phyloP scores from a whole-genome alignment of 176 grass and related monocot species.

The Miscanthus lutarioriparius region DNA sequence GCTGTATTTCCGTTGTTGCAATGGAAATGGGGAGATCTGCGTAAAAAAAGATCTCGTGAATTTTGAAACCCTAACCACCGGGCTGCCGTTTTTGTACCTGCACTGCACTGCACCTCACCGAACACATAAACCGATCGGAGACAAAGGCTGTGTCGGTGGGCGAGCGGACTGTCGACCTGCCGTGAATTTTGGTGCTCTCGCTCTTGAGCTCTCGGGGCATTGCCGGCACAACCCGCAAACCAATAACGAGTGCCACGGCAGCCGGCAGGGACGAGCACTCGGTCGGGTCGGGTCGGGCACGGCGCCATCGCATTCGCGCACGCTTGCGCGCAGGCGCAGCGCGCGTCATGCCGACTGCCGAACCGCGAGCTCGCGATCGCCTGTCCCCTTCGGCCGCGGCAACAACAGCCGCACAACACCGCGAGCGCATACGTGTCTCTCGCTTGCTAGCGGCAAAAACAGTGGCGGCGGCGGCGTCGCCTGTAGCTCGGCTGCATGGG shows the following conservation, averaged over 20 bases:
- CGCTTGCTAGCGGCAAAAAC: background rate
- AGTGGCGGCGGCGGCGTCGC: no score
- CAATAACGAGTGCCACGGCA: no score
- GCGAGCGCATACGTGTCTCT: background rate
- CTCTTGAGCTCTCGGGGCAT: background rate
- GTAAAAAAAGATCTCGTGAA: background rate
- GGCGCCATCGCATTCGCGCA: background rate
- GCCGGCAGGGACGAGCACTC: background rate
- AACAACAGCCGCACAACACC: background rate
- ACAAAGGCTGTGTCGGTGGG: slow-evolving; percentile 5
- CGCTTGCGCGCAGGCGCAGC: no score
- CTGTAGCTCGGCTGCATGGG: background rate
- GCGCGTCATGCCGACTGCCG: background rate
- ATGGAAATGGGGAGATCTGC: no score
- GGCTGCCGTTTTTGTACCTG: background rate
- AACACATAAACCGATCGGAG: background rate
- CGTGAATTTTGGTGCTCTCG: background rate
- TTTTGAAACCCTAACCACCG: background rate
- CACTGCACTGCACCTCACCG: background rate
- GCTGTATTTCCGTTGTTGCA: no score
- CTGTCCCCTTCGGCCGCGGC: background rate
- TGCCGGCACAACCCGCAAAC: background rate
- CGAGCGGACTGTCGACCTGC: slow-evolving; percentile 4
- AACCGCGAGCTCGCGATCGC: background rate
- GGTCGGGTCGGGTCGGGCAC: background rate